Conservation (phyloP, 2,329 filamentous ascomycete species). For the Curvularia sp. region DNA sequence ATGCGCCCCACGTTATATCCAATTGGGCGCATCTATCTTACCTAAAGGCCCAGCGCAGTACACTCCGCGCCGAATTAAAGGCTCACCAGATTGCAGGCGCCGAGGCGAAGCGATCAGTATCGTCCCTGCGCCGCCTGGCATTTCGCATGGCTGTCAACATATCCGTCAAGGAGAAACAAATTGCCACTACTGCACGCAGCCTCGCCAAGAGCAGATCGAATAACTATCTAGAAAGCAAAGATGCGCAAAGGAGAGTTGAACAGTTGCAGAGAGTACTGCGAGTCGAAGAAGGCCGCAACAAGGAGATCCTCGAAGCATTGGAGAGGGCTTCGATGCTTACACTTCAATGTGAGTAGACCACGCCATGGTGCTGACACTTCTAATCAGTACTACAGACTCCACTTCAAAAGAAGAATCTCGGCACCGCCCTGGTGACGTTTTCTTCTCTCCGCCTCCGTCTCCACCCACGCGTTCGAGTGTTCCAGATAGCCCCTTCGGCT, state of each 20-base stretch:
- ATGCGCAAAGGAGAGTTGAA: conserved; percentile 45
- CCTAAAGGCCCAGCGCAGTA: conserved; percentile 46
- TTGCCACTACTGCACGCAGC: conserved; percentile 43
- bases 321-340: conserved; percentile 48
- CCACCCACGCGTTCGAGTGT: conserved; percentile 36
- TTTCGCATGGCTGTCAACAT: conserved; percentile 51
- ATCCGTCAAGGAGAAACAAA: conserved; percentile 50
- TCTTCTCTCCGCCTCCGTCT: conserved; percentile 45
- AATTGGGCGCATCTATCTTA: conserved; percentile 48
- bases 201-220: conserved; percentile 43
- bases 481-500: conserved; percentile 20
- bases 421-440: conserved; percentile 31
- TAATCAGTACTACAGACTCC: conserved; percentile 32
- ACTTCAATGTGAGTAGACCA: conserved; percentile 41
- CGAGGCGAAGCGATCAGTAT: conserved; percentile 45
- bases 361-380: neutral
- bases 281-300: conserved; percentile 47
- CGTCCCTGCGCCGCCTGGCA: conserved; percentile 46
- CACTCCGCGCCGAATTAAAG: conserved; percentile 43
- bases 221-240: conserved; percentile 40
- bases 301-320: conserved; percentile 47
- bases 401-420: conserved; percentile 29
- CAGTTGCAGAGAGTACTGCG: conserved; percentile 40
- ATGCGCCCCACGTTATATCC: conserved; percentile 39
- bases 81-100: conserved; percentile 43